Evolutionary conservation across 306 rosid genomes (phyloP).

Genomic region (Arachis hypogaea): DNA sequence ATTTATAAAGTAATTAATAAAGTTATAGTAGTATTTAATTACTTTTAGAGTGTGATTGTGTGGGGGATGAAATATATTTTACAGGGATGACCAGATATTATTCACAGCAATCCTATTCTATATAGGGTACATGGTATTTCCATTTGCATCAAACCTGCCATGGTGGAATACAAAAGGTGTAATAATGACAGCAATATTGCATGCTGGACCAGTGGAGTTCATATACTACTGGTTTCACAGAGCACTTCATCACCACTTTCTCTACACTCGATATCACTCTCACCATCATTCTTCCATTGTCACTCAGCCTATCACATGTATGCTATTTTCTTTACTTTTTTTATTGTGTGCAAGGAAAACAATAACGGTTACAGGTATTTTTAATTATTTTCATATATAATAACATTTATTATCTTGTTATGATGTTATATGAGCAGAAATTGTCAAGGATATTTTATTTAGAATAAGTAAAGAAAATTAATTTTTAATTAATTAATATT

Average conservation of each 20-base stretch:
- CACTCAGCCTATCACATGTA: constrained; percentile 55
- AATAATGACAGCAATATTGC: constrained; percentile 49
- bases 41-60: not conserved
- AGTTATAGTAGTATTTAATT: no score
- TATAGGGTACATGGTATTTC: not conserved
- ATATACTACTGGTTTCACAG: constrained; percentile 78
- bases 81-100: constrained; percentile 80
- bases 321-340: not conserved
- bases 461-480: no score
- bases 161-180: constrained; percentile 61
- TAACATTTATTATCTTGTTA: no score
- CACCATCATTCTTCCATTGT: constrained; percentile 56
- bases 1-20: no score
- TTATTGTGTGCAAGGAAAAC: no score
- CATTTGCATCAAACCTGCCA: constrained; percentile 29
- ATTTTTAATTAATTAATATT: no score
- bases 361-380: no score
- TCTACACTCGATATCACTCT: constrained; percentile 74
- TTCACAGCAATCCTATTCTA: constrained; percentile 52
- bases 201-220: constrained; percentile 67
- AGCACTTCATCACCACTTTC: constrained; percentile 81
- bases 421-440: no score
- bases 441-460: no score
- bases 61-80: not conserved
- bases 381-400: no score